Evolutionary conservation across 2,329 filamentous ascomycete genomes (phyloP).

Genomic region (Aspergillus fructus): DNA sequence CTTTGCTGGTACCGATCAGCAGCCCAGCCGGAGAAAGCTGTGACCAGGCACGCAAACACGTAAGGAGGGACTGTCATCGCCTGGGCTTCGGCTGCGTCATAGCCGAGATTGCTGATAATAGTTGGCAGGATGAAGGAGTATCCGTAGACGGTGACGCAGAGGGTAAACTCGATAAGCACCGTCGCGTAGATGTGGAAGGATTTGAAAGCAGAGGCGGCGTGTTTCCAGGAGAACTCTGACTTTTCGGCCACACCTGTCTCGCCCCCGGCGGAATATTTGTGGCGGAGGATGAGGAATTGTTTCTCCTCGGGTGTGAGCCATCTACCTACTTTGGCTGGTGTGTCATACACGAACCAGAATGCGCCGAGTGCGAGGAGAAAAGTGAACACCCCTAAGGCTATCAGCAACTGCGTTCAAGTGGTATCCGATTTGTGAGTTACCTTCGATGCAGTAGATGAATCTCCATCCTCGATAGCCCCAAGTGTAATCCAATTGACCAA

Average conservation of each 20-base stretch:
- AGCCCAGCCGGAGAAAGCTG: constrained; percentile 29
- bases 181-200: constrained; percentile 46
- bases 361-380: neutral
- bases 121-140: constrained; percentile 29
- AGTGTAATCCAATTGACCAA: constrained; percentile 76
- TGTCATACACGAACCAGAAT: neutral
- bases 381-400: neutral
- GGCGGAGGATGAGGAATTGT: constrained; percentile 3
- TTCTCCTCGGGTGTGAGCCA: neutral
- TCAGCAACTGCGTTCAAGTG: neutral
- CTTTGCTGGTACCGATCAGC: constrained; percentile 42
- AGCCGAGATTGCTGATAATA: constrained; percentile 46
- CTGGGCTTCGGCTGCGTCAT: constrained; percentile 34
- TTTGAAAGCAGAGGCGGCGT: neutral
- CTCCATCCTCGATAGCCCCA: constrained; percentile 31
- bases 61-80: constrained; percentile 33
- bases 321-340: neutral
- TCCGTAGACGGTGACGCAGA: neutral
- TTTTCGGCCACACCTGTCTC: constrained; percentile 4
- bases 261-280: constrained; percentile 1
- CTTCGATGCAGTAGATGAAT: constrained; percentile 56
- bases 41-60: constrained; percentile 28
- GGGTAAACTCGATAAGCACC: constrained; percentile 54
- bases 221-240: constrained; percentile 1
- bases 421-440: constrained; percentile 40